Evolutionary conservation across 2,329 filamentous ascomycete species (phyloP).

Genomic region (Spiromastix sp.): DNA sequence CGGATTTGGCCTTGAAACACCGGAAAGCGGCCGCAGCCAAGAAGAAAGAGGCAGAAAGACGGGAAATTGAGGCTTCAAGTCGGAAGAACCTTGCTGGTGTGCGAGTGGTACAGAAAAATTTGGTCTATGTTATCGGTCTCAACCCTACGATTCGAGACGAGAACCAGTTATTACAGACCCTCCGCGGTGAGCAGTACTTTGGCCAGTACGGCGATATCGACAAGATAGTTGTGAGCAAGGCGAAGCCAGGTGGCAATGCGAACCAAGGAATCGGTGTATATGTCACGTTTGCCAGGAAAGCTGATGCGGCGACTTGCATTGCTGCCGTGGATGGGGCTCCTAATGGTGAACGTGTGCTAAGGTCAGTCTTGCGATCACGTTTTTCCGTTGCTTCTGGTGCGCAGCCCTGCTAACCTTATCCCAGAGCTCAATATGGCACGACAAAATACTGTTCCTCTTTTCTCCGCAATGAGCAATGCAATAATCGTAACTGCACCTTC

Average conservation of each 20-base stretch:
- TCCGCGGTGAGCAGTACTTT: conserved; percentile 88
- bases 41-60: conserved; percentile 92
- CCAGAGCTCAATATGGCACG: conserved; percentile 65
- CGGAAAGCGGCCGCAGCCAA: conserved; percentile 84
- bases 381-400: not conserved
- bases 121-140: conserved; percentile 93
- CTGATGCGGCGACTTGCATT: conserved; percentile 84
- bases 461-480: conserved; percentile 85
- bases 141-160: conserved; percentile 89
- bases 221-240: conserved; percentile 97
- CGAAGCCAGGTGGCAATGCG: conserved; percentile 60
- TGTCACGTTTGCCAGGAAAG: conserved; percentile 90
- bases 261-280: conserved; percentile 92
- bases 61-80: conserved; percentile 89
- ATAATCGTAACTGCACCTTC: conserved; percentile 96
- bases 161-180: conserved; percentile 69
- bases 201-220: conserved; percentile 97
- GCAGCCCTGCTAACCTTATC: not conserved
- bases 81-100: conserved; percentile 94
- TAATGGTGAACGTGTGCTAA: conserved; percentile 77
- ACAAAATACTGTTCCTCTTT: conserved; percentile 99
- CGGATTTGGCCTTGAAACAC: conserved; percentile 54
- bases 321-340: conserved; percentile 82
- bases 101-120: conserved; percentile 93
- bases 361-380: conserved; percentile 47